Evolutionary conservation across 352 stramenopile genomes (phyloP), one percentile per base, ranked within the genome.

Genomic region (Aphanomyces stellatus): DNA sequence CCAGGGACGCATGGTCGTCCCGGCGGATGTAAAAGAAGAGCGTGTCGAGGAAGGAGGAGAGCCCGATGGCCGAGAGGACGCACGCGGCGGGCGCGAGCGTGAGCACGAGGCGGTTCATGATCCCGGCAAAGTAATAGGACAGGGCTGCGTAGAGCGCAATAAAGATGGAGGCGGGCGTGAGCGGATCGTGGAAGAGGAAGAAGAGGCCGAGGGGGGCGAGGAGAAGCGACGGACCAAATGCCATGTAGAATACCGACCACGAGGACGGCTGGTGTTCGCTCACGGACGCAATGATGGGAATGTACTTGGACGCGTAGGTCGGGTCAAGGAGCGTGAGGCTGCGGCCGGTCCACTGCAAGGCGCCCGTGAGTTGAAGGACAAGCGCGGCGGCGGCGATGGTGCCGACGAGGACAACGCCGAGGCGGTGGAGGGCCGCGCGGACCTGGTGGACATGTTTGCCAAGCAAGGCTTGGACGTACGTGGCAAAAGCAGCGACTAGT

Each of bases 211-310:
- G 70, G 5, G 93, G 94, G 55, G 88, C 85, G 53, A 98, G 81
- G 7, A 95, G 74, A 63, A 97, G 85, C 6, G 83, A 71, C 25
- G 92, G 83, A 28, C 96, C 90, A 2, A 98, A 80, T n/a, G 95
- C 88, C 62, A 97, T 82, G 74, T 96, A 98, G 69, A 97, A 97
- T 11, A 75, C 80, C 0, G 87, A 87, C 91, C 90, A 97, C 17
- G 88, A 80, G 33, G 94, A 96, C 51, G 94, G 92, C 71, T 98
- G 94, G 71, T 98, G 94, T 74, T 98, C 94, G 8, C 85, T 84
- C 2, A 98, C 93, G 0, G 90, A 98, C 6, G 92, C 94, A 66
- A 98, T 96, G 69, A 98, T 97, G 22, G 94, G 94, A 49, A 98
- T 97, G 74, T 97, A 97, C 78, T 96, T 97, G 74, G 82, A 91